Base-by-base conservation (phyloP, 352 stramenopile genomes). In the Pythium diclinum region DNA sequence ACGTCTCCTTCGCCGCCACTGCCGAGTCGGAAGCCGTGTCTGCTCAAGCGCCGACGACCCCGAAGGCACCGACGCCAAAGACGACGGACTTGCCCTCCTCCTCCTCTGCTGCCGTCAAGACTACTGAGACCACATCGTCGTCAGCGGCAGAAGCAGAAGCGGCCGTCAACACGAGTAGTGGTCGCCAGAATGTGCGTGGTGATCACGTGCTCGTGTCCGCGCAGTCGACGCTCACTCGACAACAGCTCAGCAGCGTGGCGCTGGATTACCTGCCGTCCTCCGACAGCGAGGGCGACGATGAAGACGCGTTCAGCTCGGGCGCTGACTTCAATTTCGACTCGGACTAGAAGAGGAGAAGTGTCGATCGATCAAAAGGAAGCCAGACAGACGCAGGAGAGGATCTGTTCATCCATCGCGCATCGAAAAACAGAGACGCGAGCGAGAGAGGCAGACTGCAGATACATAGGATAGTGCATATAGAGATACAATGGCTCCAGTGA, bases 311-410 rank as follows among this genome's bases (percentile, higher is more conserved):
- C 48, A 58, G 64, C 36, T 49, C 38, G 3, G 55, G 63, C 2
- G 47, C 67, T 56, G 64, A 73, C 61, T 69, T 73, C 16, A 62
- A 72, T 23, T 72, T 58, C 25, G 63, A 71, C 34, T 61, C 59
- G 51, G 57, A 66, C 33, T 59, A 56, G 44, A 51, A 28, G 8
- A 30, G 17, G 2, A 19, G 17, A 21, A 51, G n/a, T 17, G 44
- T 16, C 17, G 42, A 48, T 16, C 17, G 42, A 48, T 4, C 42
- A n/a, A 2, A 1, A 40, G 40, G 16, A 47, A 23, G 14, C 14
- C 40, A 47, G 25, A 28, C 1, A 28, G 25, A 28, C 25, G 4
- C 25, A 28, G 25, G 25, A 28, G 14, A 21, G 40, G 36, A 14
- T 42, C 11, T 42, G 25, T 28, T 28, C 25, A 28, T 28, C 38